These are phyloP conservation scores for Arabis alpina DNA, from an alignment of 345 rosid species.

Conservation along the genomic window DNA sequence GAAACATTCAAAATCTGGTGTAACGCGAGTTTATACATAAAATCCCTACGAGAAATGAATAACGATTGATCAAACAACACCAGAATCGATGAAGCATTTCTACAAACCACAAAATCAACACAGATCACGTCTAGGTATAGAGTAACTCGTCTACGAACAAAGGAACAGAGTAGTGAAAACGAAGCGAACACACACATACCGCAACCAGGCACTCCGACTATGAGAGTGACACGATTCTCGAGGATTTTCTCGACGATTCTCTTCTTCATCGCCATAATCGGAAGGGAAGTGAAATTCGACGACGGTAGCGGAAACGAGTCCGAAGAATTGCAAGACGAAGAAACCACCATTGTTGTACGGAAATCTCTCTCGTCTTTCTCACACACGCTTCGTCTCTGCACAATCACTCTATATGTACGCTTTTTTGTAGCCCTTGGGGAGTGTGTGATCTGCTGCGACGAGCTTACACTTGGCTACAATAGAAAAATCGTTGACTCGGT, in stretches of 20 bases:
- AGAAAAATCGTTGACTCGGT: background rate
- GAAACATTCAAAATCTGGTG: conserved; percentile 20
- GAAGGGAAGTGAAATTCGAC: conserved; percentile 66
- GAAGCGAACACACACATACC: conserved; percentile 48
- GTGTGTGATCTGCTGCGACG: conserved; percentile 28
- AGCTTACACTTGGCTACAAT: background rate
- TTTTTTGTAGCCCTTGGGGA: conserved; percentile 8
- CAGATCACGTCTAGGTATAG: background rate
- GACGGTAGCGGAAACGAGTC: conserved; percentile 48
- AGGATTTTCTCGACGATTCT: conserved; percentile 78
- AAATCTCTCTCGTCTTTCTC: background rate
- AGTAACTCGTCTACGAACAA: background rate
- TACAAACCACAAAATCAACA: background rate
- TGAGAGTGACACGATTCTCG: conserved; percentile 95
- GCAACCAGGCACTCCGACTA: conserved; percentile 95
- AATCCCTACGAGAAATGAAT: background rate
- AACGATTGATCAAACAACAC: background rate
- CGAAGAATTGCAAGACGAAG: conserved; percentile 57
- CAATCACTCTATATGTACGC: background rate
- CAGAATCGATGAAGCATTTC: conserved; percentile 3
- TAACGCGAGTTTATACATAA: background rate
- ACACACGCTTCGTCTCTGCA: background rate
- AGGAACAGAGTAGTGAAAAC: background rate
- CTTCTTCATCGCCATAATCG: conserved; percentile 62
- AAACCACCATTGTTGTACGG: conserved; percentile 46